Evolutionary conservation across 83 land plant species (phyloP).

Genomic region (Larix sibirica): DNA sequence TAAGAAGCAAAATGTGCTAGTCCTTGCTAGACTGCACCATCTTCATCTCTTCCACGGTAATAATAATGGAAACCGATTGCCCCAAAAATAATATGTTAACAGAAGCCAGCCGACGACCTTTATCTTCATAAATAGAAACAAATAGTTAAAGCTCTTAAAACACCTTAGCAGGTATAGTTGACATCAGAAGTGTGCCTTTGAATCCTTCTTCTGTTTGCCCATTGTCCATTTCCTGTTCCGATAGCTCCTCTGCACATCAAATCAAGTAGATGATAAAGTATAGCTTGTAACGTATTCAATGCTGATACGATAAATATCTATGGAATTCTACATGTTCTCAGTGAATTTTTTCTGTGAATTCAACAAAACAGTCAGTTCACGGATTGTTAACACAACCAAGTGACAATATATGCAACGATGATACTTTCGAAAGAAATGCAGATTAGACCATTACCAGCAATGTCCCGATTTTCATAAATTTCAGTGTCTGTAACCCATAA

Average conservation of each 20-base stretch:
- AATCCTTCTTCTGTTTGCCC: slow-evolving; percentile 57
- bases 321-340: neutral
- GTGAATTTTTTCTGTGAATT: neutral
- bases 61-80: neutral
- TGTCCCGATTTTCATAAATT: slow-evolving; percentile 72
- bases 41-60: neutral
- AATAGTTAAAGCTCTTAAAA: slow-evolving; percentile 15
- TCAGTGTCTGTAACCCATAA: slow-evolving; percentile 73
- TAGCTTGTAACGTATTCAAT: neutral
- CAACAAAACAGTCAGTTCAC: neutral
- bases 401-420: neutral
- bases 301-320: no score
- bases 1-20: slow-evolving; percentile 1
- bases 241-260: slow-evolving; percentile 50
- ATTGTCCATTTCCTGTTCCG: slow-evolving; percentile 37
- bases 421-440: neutral
- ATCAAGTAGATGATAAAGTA: neutral
- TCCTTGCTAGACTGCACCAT: neutral
- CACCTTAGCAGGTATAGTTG: slow-evolving; percentile 43
- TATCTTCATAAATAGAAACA: neutral
- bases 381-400: neutral
- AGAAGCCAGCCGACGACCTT: neutral
- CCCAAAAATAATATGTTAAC: neutral
- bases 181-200: slow-evolving; percentile 61
- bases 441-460: slow-evolving; percentile 51